phyloP scores from a whole-genome alignment of 2,329 filamentous ascomycete species.

The Ceratocystiopsis minuta region DNA sequence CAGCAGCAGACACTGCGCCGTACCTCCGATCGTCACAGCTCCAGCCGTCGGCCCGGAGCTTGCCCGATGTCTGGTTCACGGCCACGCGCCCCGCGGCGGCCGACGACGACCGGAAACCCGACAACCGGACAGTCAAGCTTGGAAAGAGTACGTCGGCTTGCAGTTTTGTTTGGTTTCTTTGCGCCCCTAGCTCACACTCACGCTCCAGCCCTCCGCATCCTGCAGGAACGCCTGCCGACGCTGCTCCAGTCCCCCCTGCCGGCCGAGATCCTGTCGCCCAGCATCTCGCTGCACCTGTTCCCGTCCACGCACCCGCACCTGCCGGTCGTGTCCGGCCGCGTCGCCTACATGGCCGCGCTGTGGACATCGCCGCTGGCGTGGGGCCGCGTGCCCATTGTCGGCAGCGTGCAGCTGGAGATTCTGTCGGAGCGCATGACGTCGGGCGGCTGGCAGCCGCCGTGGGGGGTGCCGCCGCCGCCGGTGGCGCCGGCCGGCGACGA shows the following conservation, averaged over 20 bases:
- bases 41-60: slow-evolving; percentile 10
- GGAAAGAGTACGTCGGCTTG: slow-evolving; percentile 31
- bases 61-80: slow-evolving; percentile 26
- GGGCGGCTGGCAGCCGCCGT: slow-evolving; percentile 21
- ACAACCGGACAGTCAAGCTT: slow-evolving; percentile 42
- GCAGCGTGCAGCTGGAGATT: slow-evolving; percentile 77
- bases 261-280: slow-evolving; percentile 57
- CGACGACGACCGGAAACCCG: slow-evolving; percentile 14
- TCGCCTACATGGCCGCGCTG: slow-evolving; percentile 80
- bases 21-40: not conserved
- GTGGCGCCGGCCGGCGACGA: slow-evolving; percentile 37
- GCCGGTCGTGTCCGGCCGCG: slow-evolving; percentile 75
- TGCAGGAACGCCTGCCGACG: slow-evolving; percentile 49
- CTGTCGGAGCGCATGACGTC: slow-evolving; percentile 75
- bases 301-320: slow-evolving; percentile 71
- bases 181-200: not conserved
- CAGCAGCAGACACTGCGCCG: no score
- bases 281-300: slow-evolving; percentile 54
- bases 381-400: slow-evolving; percentile 79
- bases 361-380: slow-evolving; percentile 95
- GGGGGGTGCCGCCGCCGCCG: slow-evolving; percentile 15
- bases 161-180: not conserved
- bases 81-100: slow-evolving; percentile 15
- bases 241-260: slow-evolving; percentile 50
- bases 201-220: slow-evolving; percentile 37